A percentile compares a stretch with the other conserved stretches of the same genome.
These are phyloP conservation scores for Leishmania mexicana DNA, from an alignment of 208 protist species.

Conservation along the genomic window DNA sequence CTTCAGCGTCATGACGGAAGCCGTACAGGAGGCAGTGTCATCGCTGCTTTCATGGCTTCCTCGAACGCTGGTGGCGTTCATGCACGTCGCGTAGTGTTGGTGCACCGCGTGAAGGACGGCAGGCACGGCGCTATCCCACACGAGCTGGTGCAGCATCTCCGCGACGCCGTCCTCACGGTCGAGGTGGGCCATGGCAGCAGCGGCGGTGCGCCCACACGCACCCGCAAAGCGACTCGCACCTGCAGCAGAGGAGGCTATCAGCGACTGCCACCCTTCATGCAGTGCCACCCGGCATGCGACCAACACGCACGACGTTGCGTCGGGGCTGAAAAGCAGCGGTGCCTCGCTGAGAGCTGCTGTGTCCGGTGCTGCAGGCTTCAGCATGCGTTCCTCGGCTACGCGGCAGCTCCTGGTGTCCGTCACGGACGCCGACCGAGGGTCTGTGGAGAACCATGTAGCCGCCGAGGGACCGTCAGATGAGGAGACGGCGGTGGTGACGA, in stretches of 20 bases:
- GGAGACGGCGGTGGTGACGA: slow-evolving; percentile 7
- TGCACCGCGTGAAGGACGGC: slow-evolving; percentile 96
- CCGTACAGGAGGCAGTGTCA: not conserved
- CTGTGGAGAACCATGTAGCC: not conserved
- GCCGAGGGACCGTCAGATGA: not conserved
- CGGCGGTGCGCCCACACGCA: slow-evolving; percentile 12
- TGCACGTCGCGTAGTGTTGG: slow-evolving; percentile 93
- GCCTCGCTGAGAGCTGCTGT: not conserved
- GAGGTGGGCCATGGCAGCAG: slow-evolving; percentile 56
- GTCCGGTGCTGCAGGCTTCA: not conserved
- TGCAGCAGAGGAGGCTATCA: not conserved
- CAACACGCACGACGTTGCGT: slow-evolving; percentile 65
- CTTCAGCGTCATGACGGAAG: not conserved
- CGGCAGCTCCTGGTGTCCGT: not conserved
- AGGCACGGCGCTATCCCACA: slow-evolving; percentile 48
- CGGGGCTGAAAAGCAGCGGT: slow-evolving; percentile 48
- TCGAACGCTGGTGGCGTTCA: not conserved
- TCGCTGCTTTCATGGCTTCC: not conserved
- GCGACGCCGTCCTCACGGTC: slow-evolving; percentile 29
- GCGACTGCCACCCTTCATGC: slow-evolving; percentile 16
- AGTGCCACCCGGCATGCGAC: slow-evolving; percentile 56
- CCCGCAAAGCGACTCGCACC: not conserved
- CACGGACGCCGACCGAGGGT: not conserved
- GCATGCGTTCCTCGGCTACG: not conserved
- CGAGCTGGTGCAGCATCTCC: slow-evolving; percentile 31